Percentiles rank a stretch among this genome's conserved stretches.
These are phyloP conservation scores for Curvularia verruculosa DNA, from an alignment of 2,329 filamentous ascomycete genomes.

Conservation along the genomic window DNA sequence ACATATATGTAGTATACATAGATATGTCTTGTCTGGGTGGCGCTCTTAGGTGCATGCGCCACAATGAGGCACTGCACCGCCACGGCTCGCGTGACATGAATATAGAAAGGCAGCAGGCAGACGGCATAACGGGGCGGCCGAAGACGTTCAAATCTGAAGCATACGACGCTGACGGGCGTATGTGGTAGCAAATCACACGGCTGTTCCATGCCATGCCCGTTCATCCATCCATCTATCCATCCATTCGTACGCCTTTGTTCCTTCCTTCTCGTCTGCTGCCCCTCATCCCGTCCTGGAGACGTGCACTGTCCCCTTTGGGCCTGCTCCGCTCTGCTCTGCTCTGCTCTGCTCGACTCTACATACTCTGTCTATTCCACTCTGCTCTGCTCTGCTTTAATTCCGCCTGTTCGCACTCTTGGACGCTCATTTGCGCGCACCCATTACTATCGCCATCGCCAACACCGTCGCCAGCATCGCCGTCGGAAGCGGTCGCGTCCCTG, in stretches of 20 bases:
- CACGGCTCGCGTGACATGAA: constrained; percentile 13
- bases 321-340: not conserved
- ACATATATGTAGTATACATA: too few species aligned
- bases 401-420: not conserved
- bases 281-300: constrained; percentile 3
- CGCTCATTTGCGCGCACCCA: not conserved
- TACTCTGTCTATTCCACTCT: too few species aligned
- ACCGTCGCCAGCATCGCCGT: not conserved
- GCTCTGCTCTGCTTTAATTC: too few species aligned
- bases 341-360: not conserved
- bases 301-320: not conserved
- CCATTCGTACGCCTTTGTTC: too few species aligned
- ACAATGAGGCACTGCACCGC: constrained; percentile 7
- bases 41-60: too few species aligned
- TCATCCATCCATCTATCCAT: too few species aligned
- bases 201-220: too few species aligned
- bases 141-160: not conserved
- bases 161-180: constrained; percentile 10
- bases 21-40: too few species aligned
- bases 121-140: constrained; percentile 5
- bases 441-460: not conserved
- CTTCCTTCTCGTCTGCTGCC: constrained; percentile 6
- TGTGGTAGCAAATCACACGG: not conserved
- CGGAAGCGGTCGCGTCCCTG: constrained; percentile 11
- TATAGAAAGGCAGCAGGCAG: not conserved